Evolutionary conservation across 352 stramenopile genomes (phyloP).

Genomic region (Globisporangium nodosum): DNA sequence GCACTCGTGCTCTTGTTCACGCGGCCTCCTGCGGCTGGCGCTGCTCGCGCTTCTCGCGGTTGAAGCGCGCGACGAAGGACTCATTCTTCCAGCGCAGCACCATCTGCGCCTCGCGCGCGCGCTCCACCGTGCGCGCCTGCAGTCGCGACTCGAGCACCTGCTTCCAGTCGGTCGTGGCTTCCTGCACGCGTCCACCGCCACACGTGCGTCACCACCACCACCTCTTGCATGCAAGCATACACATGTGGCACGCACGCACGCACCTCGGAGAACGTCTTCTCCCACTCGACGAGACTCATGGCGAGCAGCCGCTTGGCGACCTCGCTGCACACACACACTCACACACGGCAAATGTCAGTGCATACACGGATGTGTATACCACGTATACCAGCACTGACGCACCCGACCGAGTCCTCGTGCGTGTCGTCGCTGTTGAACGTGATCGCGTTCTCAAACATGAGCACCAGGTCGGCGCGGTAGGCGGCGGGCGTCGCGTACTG

Average conservation of each 20-base stretch:
- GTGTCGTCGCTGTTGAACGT: slow-evolving; percentile 83
- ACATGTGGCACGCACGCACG: not conserved
- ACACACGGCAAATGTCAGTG: not conserved
- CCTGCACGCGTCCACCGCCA: slow-evolving; percentile 15
- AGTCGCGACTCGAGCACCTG: slow-evolving; percentile 44
- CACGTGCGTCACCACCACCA: not conserved
- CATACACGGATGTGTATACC: not conserved
- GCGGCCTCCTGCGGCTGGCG: slow-evolving; percentile 14
- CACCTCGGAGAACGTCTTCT: slow-evolving; percentile 51
- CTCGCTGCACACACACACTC: slow-evolving; percentile 20
- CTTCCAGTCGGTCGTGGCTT: slow-evolving; percentile 59
- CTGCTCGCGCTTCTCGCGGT: slow-evolving; percentile 69
- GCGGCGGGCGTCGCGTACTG: slow-evolving; percentile 50
- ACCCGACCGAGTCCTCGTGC: slow-evolving; percentile 70
- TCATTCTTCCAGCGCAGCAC: slow-evolving; percentile 61
- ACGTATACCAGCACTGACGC: slow-evolving; percentile 3
- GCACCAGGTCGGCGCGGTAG: slow-evolving; percentile 65
- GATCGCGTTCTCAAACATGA: slow-evolving; percentile 86
- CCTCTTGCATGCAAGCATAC: not conserved
- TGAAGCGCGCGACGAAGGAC: slow-evolving; percentile 78
- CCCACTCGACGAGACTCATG: slow-evolving; percentile 42
- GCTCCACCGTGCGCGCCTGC: slow-evolving; percentile 44
- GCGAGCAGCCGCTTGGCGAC: slow-evolving; percentile 59
- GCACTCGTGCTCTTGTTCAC: not conserved
- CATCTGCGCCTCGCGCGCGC: slow-evolving; percentile 43